Conservation (phyloP, 2,329 filamentous ascomycete species). For the Botrytis medusae region DNA sequence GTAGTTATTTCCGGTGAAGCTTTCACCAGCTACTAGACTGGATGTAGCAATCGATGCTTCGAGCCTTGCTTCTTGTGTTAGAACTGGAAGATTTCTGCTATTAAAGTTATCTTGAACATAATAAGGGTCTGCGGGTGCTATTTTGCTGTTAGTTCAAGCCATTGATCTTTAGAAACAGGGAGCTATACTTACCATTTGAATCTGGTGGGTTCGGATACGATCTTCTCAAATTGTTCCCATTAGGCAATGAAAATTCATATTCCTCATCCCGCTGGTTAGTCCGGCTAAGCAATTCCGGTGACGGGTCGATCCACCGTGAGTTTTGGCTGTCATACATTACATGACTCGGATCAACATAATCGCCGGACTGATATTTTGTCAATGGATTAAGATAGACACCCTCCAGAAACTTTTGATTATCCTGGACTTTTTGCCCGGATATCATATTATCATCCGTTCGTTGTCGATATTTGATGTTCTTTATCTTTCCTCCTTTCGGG, state of each 20-base stretch:
- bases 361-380: neutral
- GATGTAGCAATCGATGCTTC: neutral
- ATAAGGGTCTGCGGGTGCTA: neutral
- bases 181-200: neutral
- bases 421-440: neutral
- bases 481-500: neutral
- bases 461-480: no score
- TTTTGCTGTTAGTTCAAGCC: neutral
- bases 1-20: rapidly evolving
- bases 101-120: rapidly evolving
- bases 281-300: neutral
- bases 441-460: neutral
- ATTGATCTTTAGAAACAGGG: no score
- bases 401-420: neutral
- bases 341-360: neutral
- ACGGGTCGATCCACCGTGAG: neutral
- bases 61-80: no score
- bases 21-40: neutral
- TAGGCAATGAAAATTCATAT: neutral
- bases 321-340: neutral
- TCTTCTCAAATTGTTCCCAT: neutral
- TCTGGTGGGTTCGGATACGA: neutral
- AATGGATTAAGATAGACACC: neutral
- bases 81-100: rapidly evolving
- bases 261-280: neutral